These are phyloP conservation scores for Golubevia sp. DNA, from an alignment of 1,284 basidiomycete species.

Conservation along the genomic window DNA sequence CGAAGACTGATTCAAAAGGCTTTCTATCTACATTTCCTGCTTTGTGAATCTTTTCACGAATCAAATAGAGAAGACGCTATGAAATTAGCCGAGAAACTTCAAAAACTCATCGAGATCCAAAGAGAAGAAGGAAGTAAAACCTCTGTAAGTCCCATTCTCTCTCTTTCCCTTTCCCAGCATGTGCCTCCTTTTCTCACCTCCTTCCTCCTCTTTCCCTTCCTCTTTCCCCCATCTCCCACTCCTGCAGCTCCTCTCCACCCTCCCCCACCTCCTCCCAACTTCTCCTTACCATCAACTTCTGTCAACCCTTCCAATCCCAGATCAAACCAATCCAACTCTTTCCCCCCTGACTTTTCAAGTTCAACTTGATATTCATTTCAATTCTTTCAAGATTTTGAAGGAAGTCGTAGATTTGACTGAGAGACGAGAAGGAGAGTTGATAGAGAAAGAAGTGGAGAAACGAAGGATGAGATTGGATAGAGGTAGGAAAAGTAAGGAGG, in stretches of 20 bases:
- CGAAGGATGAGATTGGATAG: conserved; percentile 43
- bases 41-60: too few relatives aligned
- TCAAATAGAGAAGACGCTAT: conserved; percentile 76
- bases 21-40: too few relatives aligned
- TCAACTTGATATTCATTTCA: conserved; percentile 73
- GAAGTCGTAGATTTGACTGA: conserved; percentile 40
- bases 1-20: too few relatives aligned
- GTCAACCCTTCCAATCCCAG: conserved; percentile 72
- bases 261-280: conserved; percentile 75
- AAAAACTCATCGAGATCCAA: conserved; percentile 74
- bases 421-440: conserved; percentile 30
- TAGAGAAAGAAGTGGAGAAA: conserved; percentile 41
- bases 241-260: conserved; percentile 70
- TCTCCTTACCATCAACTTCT: conserved; percentile 74
- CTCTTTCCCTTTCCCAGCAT: background rate
- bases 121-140: conserved; percentile 69
- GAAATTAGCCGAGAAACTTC: conserved; percentile 79
- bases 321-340: conserved; percentile 72
- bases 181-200: conserved; percentile 3
- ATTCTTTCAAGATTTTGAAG: conserved; percentile 31
- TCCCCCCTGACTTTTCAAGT: conserved; percentile 64
- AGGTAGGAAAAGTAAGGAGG: conserved; percentile 36
- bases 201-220: conserved; percentile 11
- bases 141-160: conserved; percentile 65
- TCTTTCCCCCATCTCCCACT: conserved; percentile 10